These are phyloP conservation scores for Haplosporangium sp. DNA, from an alignment of 371 early-diverging fungal genomes.

Conservation along the genomic window DNA sequence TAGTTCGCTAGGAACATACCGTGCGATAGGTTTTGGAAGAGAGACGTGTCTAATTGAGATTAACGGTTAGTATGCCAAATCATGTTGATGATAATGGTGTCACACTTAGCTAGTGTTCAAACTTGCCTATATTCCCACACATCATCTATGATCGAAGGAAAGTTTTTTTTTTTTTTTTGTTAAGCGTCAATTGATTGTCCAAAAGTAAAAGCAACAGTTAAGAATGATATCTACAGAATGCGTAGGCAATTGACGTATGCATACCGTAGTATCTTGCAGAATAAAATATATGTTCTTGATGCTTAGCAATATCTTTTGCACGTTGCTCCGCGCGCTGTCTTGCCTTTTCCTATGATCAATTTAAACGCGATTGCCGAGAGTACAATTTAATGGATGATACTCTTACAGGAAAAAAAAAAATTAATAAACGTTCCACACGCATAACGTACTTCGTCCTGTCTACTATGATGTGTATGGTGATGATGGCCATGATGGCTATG, in stretches of 20 bases:
- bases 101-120: neutral
- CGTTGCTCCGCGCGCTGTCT: conserved; percentile 58
- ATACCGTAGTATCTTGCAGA: conserved; percentile 71
- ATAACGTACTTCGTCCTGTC: conserved; percentile 34
- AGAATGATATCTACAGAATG: neutral
- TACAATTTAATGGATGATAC: too few relatives aligned
- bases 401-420: too few relatives aligned
- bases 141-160: conserved; percentile 40
- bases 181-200: neutral
- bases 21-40: conserved; percentile 72
- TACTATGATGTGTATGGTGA: conserved; percentile 15
- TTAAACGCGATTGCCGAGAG: neutral
- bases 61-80: neutral
- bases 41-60: conserved; percentile 73
- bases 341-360: conserved; percentile 38
- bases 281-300: conserved; percentile 67
- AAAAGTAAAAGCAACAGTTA: neutral
- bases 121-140: conserved; percentile 57
- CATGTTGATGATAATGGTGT: neutral
- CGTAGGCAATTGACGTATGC: neutral
- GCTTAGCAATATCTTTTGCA: conserved; percentile 62
- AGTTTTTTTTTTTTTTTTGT: neutral
- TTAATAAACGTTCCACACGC: neutral
- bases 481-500: conserved; percentile 8
- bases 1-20: conserved; percentile 70